Evolutionary conservation across 2,329 filamentous ascomycete species (phyloP), one percentile per base, ranked within the genome.

Genomic region (Scedosporium dehoogii): DNA sequence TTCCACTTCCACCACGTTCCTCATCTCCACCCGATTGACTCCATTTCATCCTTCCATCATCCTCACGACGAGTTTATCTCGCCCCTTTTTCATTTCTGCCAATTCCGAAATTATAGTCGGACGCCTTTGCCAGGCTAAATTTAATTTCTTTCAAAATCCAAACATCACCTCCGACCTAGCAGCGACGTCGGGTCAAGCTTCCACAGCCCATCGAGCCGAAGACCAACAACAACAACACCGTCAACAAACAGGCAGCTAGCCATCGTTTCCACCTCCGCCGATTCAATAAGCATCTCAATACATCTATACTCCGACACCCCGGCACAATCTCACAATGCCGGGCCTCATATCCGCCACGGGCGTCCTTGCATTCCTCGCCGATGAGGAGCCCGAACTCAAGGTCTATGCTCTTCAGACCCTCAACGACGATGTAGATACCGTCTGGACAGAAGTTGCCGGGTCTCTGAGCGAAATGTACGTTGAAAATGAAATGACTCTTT

Each of bases 381-480:
- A 99, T 74, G 92, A 96, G 70, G 94, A 97, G 77, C 85, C 90
- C 63, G 91, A 96, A 76, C 87, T 99, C 76, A 92, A 92, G 81
- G 86, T 93, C 69, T 99, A 97, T 74, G 94, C 94, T 67, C 83
- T 99, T 68, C 90, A 96, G 79, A 92, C 91, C 68, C 85, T 99
- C 71, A 96, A 99, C 77, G 90, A 94, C 70, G 90, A 97, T 73
- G 96, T 99, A 70, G 92, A 97, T 75, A 89, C 93, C 66, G 86
- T 99, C 69, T 99, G 94, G 94, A 96, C 92, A 65, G 94, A 99
- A 77, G 92, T 99, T 66, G 93, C 94, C 61, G 91, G 89, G 63
- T 89, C 91, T 64, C 85, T 99, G 71, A 92, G 89, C 72, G 88
- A 96, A 77, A 97, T 99, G 93, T 97, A 83, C 64, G 74, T 70